Conservation (phyloP, 2,329 filamentous ascomycete species). For the Gnomoniopsis sp. region DNA sequence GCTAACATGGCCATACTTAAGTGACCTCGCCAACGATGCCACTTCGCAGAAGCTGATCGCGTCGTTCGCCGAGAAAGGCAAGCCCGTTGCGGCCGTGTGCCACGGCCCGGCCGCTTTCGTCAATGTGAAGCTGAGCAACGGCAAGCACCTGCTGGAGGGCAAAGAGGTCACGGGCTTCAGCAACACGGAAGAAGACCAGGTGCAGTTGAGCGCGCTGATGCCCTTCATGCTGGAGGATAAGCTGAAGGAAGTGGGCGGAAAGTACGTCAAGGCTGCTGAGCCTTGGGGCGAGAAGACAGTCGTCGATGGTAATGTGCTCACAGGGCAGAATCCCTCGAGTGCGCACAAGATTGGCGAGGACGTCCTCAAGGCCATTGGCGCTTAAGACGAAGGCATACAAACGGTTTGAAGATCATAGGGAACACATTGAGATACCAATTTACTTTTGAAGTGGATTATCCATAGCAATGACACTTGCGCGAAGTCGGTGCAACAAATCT, state of each 20-base stretch:
- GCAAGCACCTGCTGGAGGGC: constrained; percentile 51
- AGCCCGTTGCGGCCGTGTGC: constrained; percentile 65
- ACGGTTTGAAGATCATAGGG: no score
- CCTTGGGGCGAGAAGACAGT: constrained; percentile 47
- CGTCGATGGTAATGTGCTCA: constrained; percentile 50
- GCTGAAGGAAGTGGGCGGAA: constrained; percentile 48
- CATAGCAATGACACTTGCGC: no score
- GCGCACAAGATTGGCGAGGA: constrained; percentile 49
- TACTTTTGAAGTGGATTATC: neutral
- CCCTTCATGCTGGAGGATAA: constrained; percentile 61
- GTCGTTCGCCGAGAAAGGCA: constrained; percentile 59
- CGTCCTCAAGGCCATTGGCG: constrained; percentile 42
- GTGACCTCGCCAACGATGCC: constrained; percentile 57
- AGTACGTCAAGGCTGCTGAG: constrained; percentile 53
- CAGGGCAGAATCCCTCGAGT: constrained; percentile 56
- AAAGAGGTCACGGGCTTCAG: constrained; percentile 58
- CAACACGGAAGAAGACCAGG: constrained; percentile 51
- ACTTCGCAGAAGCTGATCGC: constrained; percentile 57
- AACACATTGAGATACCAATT: neutral
- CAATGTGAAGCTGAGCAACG: constrained; percentile 50
- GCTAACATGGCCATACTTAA: no score
- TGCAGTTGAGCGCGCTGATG: constrained; percentile 38
- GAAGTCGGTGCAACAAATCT: no score
- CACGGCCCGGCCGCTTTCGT: constrained; percentile 64
- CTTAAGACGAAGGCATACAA: neutral